These are phyloP conservation scores for Fraxinus dipetala DNA, from an alignment of 305 asterid genomes.

Conservation along the genomic window DNA sequence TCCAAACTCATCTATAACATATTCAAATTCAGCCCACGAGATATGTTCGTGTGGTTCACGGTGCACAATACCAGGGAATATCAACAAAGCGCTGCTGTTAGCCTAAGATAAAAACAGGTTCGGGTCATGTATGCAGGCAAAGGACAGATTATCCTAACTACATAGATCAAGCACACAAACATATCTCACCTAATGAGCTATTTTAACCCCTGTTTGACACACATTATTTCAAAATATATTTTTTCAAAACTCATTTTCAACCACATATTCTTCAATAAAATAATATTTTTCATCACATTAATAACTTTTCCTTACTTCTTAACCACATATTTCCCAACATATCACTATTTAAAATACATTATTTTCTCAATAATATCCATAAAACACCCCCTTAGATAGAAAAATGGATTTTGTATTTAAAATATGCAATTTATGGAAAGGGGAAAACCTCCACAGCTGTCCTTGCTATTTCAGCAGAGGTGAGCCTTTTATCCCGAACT, in stretches of 20 bases:
- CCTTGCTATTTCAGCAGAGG: constrained; percentile 76
- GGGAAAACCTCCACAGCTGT: constrained; percentile 66
- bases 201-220: not conserved
- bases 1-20: constrained; percentile 69
- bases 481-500: constrained; percentile 47
- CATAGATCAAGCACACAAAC: not conserved
- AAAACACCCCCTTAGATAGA: not conserved
- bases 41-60: constrained; percentile 70
- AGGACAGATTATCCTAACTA: constrained; percentile 15
- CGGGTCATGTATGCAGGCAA: constrained; percentile 16
- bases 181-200: not conserved
- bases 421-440: constrained; percentile 6
- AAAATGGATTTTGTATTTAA: constrained; percentile 21
- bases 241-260: no score
- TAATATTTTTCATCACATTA: no score
- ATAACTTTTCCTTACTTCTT: no score
- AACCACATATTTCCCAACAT: no score
- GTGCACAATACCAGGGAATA: constrained; percentile 63
- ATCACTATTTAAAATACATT: no score
- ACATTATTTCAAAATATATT: no score
- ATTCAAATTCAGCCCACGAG: constrained; percentile 71
- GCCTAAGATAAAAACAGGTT: constrained; percentile 47
- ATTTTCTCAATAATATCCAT: no score
- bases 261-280: no score
- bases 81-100: constrained; percentile 51